Evolutionary conservation across 441 rosid species (phyloP).

Genomic region (Hura crepitans): DNA sequence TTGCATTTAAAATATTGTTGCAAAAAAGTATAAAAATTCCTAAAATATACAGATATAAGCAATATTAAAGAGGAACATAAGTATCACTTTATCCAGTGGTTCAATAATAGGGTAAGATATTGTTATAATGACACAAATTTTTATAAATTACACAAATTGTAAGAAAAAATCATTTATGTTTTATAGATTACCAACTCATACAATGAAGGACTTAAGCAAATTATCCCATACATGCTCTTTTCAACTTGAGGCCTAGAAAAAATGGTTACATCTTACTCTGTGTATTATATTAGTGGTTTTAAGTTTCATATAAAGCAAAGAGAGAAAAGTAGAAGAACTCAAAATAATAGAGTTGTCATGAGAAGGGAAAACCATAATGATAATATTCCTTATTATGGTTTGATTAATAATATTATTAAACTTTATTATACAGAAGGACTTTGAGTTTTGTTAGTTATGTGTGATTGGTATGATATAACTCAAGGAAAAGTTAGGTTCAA

Average conservation of each 20-base stretch:
- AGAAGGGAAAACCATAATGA: not conserved
- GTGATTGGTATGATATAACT: not conserved
- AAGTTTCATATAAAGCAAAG: not conserved
- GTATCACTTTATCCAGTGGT: not conserved
- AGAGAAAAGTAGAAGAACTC: constrained; percentile 5
- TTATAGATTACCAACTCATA: not conserved
- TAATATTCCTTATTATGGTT: constrained; percentile 12
- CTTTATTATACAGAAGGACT: constrained; percentile 1
- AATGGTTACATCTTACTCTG: not conserved
- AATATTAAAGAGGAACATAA: not conserved
- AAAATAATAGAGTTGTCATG: constrained; percentile 15
- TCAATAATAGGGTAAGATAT: not conserved
- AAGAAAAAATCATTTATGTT: not conserved
- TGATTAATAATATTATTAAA: not conserved
- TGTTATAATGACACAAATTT: not conserved
- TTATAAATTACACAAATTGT: not conserved
- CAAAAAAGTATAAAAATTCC: not conserved
- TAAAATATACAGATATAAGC: not conserved
- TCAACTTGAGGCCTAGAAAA: not conserved
- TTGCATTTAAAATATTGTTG: not conserved
- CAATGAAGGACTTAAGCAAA: not conserved
- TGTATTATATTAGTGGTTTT: no score
- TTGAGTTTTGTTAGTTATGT: no score
- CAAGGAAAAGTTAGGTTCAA: not conserved
- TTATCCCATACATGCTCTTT: not conserved